phyloP scores from a whole-genome alignment of 2,329 filamentous ascomycete genomes.

The Rhynchosporium secalis region DNA sequence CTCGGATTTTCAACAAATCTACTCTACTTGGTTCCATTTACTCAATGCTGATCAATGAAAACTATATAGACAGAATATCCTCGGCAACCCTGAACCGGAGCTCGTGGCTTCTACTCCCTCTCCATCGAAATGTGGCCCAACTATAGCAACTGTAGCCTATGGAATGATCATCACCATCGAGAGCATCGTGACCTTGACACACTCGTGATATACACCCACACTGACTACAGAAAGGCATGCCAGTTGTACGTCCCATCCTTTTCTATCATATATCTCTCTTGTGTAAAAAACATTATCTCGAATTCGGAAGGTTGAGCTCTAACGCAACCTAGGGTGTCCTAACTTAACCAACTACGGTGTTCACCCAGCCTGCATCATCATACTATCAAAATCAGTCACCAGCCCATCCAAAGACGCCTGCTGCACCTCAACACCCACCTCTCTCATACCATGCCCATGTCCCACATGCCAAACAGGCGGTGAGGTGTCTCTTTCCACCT shows the following conservation, averaged over 20 bases:
- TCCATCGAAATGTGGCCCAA: slow-evolving; percentile 16
- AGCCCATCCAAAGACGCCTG: slow-evolving; percentile 44
- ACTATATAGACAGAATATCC: slow-evolving; percentile 10
- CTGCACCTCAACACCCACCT: slow-evolving; percentile 43
- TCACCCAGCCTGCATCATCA: slow-evolving; percentile 24
- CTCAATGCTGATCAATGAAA: neutral
- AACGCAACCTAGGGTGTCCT: slow-evolving; percentile 16
- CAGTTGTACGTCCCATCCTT: neutral
- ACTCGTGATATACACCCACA: slow-evolving; percentile 37
- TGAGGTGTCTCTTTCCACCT: slow-evolving; percentile 20
- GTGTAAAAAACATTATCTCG: neutral
- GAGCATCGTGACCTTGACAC: slow-evolving; percentile 19
- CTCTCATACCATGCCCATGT: slow-evolving; percentile 32
- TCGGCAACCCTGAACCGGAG: neutral
- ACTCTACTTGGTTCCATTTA: neutral
- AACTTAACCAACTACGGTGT: slow-evolving; percentile 16
- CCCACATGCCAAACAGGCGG: slow-evolving; percentile 36
- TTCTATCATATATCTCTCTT: neutral
- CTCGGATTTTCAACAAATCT: neutral
- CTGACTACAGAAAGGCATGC: slow-evolving; percentile 19
- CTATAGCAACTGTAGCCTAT: slow-evolving; percentile 21
- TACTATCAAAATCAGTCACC: slow-evolving; percentile 38
- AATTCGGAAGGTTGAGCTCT: neutral
- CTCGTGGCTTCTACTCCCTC: neutral
- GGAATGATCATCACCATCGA: slow-evolving; percentile 26